Percentiles rank a stretch among this genome's conserved stretches.
Conservation (phyloP, 2,329 filamentous ascomycete genomes). For the Claviceps sp. region DNA sequence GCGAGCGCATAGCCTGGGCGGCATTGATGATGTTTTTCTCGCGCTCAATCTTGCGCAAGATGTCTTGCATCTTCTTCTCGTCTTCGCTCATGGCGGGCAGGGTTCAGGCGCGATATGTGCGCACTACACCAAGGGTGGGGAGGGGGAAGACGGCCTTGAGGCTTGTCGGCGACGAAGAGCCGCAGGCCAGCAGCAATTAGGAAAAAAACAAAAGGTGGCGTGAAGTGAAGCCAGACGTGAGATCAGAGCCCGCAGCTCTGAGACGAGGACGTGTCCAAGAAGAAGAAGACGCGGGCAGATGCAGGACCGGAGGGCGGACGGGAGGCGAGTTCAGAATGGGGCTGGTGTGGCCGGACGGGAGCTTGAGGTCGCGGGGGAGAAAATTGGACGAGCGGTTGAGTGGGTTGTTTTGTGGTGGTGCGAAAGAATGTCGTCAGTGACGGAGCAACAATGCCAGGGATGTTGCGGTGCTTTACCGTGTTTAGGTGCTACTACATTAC, state of each 20-base stretch:
- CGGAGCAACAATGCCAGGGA: constrained; percentile 12
- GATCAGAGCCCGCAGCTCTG: background rate
- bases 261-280: background rate
- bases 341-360: background rate
- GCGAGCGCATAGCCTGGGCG: constrained; percentile 87
- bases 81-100: constrained; percentile 48
- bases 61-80: constrained; percentile 56
- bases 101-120: constrained; percentile 24
- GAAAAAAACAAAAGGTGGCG: background rate
- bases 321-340: background rate
- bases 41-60: constrained; percentile 94
- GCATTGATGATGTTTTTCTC: constrained; percentile 92
- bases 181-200: background rate
- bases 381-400: constrained; percentile 8
- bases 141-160: constrained; percentile 1
- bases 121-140: constrained; percentile 18
- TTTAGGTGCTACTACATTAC: too few species aligned
- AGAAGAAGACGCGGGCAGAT: background rate
- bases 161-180: background rate
- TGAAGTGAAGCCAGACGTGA: background rate
- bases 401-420: constrained; percentile 13
- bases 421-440: constrained; percentile 25
- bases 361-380: constrained; percentile 5
- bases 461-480: background rate
- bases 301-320: background rate